These are phyloP conservation scores for Psilocybe subaeruginosa DNA, from an alignment of 768 basidiomycete species.

Conservation along the genomic window DNA sequence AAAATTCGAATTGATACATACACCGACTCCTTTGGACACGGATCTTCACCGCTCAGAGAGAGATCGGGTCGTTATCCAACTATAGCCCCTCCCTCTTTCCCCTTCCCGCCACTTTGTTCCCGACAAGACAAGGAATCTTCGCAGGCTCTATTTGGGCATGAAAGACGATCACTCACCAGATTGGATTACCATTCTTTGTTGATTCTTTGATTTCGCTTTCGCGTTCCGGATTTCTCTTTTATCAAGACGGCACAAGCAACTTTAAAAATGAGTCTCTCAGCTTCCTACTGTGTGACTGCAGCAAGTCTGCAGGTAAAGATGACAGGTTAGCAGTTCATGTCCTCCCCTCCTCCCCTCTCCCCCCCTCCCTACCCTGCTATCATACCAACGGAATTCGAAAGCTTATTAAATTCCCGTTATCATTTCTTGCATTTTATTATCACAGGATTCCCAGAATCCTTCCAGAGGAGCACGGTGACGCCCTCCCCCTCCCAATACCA, in stretches of 20 bases:
- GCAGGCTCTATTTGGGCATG: neutral
- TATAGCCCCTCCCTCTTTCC: too few species aligned
- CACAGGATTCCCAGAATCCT: slow-evolving; percentile 26
- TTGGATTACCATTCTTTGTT: neutral
- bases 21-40: too few species aligned
- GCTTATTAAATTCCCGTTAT: too few species aligned
- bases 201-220: too few species aligned
- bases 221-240: neutral
- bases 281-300: neutral
- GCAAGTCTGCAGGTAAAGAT: neutral
- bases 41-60: too few species aligned
- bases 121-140: neutral
- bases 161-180: neutral
- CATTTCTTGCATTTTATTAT: neutral
- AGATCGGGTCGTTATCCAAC: too few species aligned
- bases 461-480: slow-evolving; percentile 19
- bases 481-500: neutral
- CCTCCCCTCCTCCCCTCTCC: too few species aligned
- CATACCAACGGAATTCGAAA: too few species aligned
- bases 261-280: neutral
- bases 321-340: neutral
- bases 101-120: neutral
- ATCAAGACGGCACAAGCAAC: neutral
- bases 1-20: too few species aligned
- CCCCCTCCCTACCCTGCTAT: too few species aligned